Evolutionary conservation across 2,329 filamentous ascomycete species (phyloP).

Genomic region (Xylariaceae sp.): DNA sequence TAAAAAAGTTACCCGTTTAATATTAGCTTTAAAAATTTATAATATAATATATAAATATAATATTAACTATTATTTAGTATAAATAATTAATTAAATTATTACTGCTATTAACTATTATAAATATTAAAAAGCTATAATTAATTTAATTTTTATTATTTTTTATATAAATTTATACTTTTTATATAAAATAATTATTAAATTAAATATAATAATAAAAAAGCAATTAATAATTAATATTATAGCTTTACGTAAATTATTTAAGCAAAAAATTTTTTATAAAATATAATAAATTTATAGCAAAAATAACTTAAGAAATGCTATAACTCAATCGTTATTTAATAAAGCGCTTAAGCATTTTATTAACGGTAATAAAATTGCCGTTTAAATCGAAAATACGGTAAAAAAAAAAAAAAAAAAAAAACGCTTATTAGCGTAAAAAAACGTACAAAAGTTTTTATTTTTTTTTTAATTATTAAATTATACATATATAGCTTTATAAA

Average conservation of each 20-base stretch:
- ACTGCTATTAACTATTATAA: not conserved
- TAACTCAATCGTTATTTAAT: constrained; percentile 1
- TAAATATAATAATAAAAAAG: not conserved
- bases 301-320: not conserved
- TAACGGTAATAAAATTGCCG: not conserved
- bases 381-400: not conserved
- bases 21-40: constrained; percentile 4
- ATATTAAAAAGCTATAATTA: not conserved
- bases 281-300: constrained; percentile 2
- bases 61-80: not conserved
- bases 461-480: not conserved
- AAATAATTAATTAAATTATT: not conserved
- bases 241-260: not conserved
- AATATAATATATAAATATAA: constrained; percentile 2
- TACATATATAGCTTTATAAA: not conserved
- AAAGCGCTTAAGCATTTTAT: not conserved
- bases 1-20: not conserved
- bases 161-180: constrained; percentile 1
- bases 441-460: not conserved
- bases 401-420: not conserved
- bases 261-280: not conserved
- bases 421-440: not conserved
- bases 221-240: constrained; percentile 6
- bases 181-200: not conserved
- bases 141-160: not conserved